These are phyloP conservation scores for Ophiostoma sp. DNA, from an alignment of 2,329 filamentous ascomycete species.

Conservation along the genomic window DNA sequence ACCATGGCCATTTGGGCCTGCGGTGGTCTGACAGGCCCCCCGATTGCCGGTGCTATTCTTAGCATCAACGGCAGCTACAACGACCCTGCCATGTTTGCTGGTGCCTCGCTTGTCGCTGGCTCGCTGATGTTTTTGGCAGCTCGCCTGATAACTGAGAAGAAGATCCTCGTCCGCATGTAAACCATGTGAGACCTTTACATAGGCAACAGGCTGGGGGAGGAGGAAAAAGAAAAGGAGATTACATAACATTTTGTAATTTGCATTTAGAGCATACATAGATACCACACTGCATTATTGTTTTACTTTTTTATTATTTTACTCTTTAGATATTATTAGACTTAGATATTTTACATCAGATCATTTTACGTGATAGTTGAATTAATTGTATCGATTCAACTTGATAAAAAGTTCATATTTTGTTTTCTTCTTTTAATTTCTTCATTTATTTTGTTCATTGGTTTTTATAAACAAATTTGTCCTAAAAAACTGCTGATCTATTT, in stretches of 20 bases:
- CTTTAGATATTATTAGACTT: background rate
- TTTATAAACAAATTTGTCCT: too few relatives aligned
- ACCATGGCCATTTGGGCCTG: conserved; percentile 58
- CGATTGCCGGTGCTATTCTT: conserved; percentile 60
- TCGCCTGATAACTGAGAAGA: background rate
- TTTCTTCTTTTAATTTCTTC: too few relatives aligned
- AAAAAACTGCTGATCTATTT: too few relatives aligned
- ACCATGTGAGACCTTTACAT: background rate
- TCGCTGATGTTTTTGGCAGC: conserved; percentile 6
- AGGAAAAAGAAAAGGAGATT: background rate
- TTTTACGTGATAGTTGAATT: background rate
- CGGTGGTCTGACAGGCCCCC: conserved; percentile 61
- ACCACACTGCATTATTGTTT: background rate
- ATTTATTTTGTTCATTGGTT: too few relatives aligned
- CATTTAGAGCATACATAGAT: background rate
- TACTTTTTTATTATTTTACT: background rate
- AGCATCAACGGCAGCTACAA: conserved; percentile 21
- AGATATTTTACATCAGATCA: background rate
- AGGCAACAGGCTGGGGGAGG: background rate
- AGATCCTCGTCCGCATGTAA: background rate
- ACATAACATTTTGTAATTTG: background rate
- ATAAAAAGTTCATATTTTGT: too few relatives aligned
- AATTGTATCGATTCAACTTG: too few relatives aligned
- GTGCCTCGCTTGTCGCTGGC: conserved; percentile 16
- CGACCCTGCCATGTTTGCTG: conserved; percentile 22